Conservation (phyloP, 306 rosid species). For the Dicorynia guianensis region DNA sequence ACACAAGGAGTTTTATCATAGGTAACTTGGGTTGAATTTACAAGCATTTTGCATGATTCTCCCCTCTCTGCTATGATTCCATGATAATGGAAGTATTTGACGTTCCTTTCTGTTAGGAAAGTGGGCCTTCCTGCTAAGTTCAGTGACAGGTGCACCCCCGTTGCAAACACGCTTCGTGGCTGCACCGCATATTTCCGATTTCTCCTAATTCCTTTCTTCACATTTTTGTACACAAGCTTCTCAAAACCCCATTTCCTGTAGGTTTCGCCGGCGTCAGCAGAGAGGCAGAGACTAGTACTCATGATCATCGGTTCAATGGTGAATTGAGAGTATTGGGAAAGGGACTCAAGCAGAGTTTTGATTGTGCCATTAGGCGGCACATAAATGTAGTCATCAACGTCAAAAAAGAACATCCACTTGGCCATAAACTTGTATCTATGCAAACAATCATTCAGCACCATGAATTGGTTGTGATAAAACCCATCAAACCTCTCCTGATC, state of each 20-base stretch:
- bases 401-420: conserved; percentile 98
- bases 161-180: conserved; percentile 72
- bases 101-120: conserved; percentile 77
- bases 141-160: conserved; percentile 97
- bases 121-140: conserved; percentile 75
- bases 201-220: conserved; percentile 79
- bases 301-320: conserved; percentile 97
- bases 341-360: conserved; percentile 72
- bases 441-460: conserved; percentile 96
- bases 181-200: conserved; percentile 88
- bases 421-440: conserved; percentile 84
- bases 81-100: conserved; percentile 85
- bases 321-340: conserved; percentile 74
- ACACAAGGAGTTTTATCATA: conserved; percentile 69
- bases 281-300: conserved; percentile 72
- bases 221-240: conserved; percentile 82
- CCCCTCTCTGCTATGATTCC: conserved; percentile 85
- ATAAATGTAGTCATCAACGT: conserved; percentile 86
- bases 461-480: conserved; percentile 92
- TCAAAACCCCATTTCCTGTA: conserved; percentile 98
- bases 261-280: conserved; percentile 60
- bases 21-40: conserved; percentile 54
- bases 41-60: conserved; percentile 71
- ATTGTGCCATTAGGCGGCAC: conserved; percentile 77
- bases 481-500: conserved; percentile 96